Evolutionary conservation across 73 alveolate species (phyloP), one percentile per base, ranked within the genome.

Genomic region (Stentor coeruleus): DNA sequence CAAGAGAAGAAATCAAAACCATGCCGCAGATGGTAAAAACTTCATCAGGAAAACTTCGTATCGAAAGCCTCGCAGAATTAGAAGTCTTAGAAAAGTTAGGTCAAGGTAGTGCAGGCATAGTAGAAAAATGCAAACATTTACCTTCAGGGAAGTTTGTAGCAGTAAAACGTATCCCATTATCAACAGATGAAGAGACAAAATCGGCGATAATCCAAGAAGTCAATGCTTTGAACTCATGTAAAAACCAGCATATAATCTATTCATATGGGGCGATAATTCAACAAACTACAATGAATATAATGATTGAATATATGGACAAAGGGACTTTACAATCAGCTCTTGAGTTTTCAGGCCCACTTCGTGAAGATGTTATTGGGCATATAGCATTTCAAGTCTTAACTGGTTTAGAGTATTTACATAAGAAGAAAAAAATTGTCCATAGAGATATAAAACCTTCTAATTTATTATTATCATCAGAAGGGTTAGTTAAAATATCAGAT

Each of bases 231-330:
- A 92, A 88, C 42, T 87, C 86, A 35, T 93, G 98, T 36, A 91
- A 95, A 39, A 91, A 94, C 87, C 97, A 92, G 73, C 91, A 95
- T 81, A 93, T 96, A 4, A 94, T 95, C 0, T 79, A 92, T 60
- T 93, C 95, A 14, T 96, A 95, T 89, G 99, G 99, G 3, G 95
- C 99, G 14, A 93, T 89, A 85, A 77, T 93, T 57, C 86, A 93
- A 74, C 95, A 95, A 39, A 93, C 96, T 38, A 74, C 77, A 59
- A 94, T 96, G 4, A 90, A 96, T 76, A 95, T 96, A 39, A 97
- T 95, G 0, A 83, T 96, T 84, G 99, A 96, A 88, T 96, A 86
- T 87, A 96, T 96, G 99, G 98, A 96, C 92, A 90, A 85, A 82
- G 99, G 99, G n/a, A 87, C 98, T 3, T 83, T 96, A 20, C 84